phyloP scores from a whole-genome alignment of 768 basidiomycete species.

The Leccinum disarticulatum region DNA sequence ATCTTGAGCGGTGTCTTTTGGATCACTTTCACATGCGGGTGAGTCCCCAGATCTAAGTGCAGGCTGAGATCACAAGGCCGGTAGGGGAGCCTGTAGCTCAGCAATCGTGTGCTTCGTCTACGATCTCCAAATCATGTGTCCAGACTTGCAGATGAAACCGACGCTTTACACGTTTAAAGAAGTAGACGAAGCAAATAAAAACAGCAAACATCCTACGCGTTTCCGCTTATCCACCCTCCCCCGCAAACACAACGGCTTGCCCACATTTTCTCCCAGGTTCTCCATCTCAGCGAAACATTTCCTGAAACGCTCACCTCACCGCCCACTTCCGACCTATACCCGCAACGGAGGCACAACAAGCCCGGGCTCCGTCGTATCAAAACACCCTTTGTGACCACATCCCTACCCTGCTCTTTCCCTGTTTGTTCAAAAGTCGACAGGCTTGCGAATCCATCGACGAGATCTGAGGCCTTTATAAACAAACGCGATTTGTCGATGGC shows the following conservation, averaged over 20 bases:
- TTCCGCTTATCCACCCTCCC: constrained; percentile 51
- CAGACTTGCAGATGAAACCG: background rate
- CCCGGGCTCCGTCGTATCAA: constrained; percentile 40
- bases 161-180: background rate
- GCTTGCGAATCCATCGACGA: constrained; percentile 60
- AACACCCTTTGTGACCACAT: constrained; percentile 64
- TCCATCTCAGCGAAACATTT: constrained; percentile 48
- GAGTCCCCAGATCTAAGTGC: too few species aligned
- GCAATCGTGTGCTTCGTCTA: constrained; percentile 59
- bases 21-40: too few species aligned
- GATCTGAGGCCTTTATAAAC: constrained; percentile 70
- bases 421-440: constrained; percentile 38
- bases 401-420: constrained; percentile 43
- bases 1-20: too few species aligned
- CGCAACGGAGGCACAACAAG: constrained; percentile 62
- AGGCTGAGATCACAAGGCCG: constrained; percentile 4
- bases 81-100: constrained; percentile 30
- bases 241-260: constrained; percentile 65
- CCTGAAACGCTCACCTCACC: constrained; percentile 30
- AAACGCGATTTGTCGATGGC: constrained; percentile 64
- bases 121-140: constrained; percentile 32
- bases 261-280: constrained; percentile 66
- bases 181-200: background rate
- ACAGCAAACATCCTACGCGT: constrained; percentile 10
- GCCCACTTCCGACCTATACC: constrained; percentile 51